These are phyloP conservation scores for Periconia sp. DNA, from an alignment of 2,329 filamentous ascomycete genomes.

Conservation along the genomic window DNA sequence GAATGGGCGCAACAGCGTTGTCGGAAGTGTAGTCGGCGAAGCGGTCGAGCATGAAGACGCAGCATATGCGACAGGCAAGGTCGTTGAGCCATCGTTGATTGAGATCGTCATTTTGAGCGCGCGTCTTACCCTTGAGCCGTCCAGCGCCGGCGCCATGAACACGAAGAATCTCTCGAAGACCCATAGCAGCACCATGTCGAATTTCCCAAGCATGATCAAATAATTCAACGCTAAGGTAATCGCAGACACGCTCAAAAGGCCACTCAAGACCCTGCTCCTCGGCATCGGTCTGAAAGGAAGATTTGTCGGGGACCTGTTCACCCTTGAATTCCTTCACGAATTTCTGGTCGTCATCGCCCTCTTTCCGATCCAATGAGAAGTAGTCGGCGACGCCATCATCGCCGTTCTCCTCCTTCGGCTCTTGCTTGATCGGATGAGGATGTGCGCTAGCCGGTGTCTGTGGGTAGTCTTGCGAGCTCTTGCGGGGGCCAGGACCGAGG, in stretches of 20 bases:
- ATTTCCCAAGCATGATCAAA: conserved; percentile 96
- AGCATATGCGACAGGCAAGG: conserved; percentile 90
- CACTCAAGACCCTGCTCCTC: conserved; percentile 82
- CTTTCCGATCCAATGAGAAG: conserved; percentile 83
- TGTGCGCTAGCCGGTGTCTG: conserved; percentile 56
- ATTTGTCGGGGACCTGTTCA: conserved; percentile 78
- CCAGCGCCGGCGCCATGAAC: conserved; percentile 92
- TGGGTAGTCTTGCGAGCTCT: conserved; percentile 67
- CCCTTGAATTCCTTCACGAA: conserved; percentile 97
- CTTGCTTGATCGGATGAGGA: conserved; percentile 65
- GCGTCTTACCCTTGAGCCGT: conserved; percentile 71
- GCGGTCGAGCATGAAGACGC: conserved; percentile 94
- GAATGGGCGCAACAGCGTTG: conserved; percentile 93
- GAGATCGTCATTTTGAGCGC: conserved; percentile 74
- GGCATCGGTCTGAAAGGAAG: conserved; percentile 79
- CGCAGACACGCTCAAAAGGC: conserved; percentile 93
- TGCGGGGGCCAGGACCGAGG: conserved; percentile 71
- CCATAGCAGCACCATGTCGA: conserved; percentile 94
- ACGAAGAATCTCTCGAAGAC: conserved; percentile 85
- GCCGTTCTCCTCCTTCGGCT: conserved; percentile 66
- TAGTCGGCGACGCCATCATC: conserved; percentile 73
- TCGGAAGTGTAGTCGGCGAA: conserved; percentile 99
- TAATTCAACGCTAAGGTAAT: conserved; percentile 90
- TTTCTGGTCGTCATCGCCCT: conserved; percentile 87
- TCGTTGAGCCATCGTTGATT: conserved; percentile 93